phyloP scores from a whole-genome alignment of 306 rosid species.

The Casuarina equisetifolia region DNA sequence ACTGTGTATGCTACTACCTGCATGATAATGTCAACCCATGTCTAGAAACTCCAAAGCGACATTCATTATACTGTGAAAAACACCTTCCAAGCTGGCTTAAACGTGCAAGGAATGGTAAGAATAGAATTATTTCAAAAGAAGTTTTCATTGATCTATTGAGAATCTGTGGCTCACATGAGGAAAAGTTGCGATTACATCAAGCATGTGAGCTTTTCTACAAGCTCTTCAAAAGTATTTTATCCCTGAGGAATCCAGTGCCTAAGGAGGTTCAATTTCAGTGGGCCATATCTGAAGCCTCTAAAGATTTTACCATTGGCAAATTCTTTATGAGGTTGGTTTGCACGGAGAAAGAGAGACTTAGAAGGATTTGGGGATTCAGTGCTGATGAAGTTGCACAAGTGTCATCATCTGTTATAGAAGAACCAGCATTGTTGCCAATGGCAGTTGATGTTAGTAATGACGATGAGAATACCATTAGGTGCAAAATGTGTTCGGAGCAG shows the following conservation, averaged over 20 bases:
- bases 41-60: conserved; percentile 73
- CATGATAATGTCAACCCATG: conserved; percentile 62
- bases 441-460: conserved; percentile 40
- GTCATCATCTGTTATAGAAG: conserved; percentile 47
- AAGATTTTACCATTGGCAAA: conserved; percentile 56
- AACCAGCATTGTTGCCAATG: conserved; percentile 52
- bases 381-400: conserved; percentile 48
- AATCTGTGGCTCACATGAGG: conserved; percentile 62
- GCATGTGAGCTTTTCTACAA: conserved; percentile 95
- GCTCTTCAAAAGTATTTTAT: conserved; percentile 89
- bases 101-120: conserved; percentile 97
- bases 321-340: conserved; percentile 68
- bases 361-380: conserved; percentile 72
- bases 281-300: conserved; percentile 96
- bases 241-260: conserved; percentile 87
- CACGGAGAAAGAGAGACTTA: conserved; percentile 73
- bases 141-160: conserved; percentile 82
- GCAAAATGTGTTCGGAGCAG: conserved; percentile 76
- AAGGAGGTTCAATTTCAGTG: conserved; percentile 96
- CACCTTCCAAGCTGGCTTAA: conserved; percentile 99
- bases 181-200: conserved; percentile 70
- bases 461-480: conserved; percentile 53
- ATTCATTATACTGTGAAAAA: conserved; percentile 78
- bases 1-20: conserved; percentile 73
- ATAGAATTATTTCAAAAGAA: conserved; percentile 93